Conservation (phyloP, 2,329 filamentous ascomycete species). For the Penicillium brevicompactum region DNA sequence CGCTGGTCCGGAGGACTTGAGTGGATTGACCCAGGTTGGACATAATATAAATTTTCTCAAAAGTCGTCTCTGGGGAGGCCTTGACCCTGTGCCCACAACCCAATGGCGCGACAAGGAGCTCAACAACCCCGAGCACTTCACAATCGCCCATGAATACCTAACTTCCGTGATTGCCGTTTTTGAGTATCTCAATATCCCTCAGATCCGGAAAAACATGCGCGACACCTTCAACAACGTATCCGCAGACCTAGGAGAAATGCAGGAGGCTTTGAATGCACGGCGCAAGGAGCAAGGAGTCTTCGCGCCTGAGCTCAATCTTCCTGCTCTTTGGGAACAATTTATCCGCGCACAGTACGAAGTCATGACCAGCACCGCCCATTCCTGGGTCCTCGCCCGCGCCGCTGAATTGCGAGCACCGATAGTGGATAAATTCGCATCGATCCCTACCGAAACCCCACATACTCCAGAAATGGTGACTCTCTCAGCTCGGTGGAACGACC, state of each 20-base stretch:
- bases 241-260: conserved; percentile 4
- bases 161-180: conserved; percentile 11
- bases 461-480: background rate
- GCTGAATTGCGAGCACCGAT: conserved; percentile 7
- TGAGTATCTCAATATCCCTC: conserved; percentile 9
- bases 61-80: conserved; percentile 6
- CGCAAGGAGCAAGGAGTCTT: background rate
- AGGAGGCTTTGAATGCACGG: conserved; percentile 9
- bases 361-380: conserved; percentile 13
- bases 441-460: background rate
- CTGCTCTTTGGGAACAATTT: conserved; percentile 10
- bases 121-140: conserved; percentile 7
- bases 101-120: conserved; percentile 12
- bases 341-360: conserved; percentile 11
- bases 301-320: conserved; percentile 4
- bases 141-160: conserved; percentile 8
- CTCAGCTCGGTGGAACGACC: conserved; percentile 5
- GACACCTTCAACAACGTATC: conserved; percentile 14
- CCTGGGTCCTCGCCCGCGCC: conserved; percentile 6
- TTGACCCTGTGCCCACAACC: conserved; percentile 5
- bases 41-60: conserved; percentile 9
- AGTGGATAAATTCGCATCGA: background rate
- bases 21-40: conserved; percentile 3
- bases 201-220: conserved; percentile 7
- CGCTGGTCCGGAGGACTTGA: background rate